phyloP scores from a whole-genome alignment of 192 early-diverging fungal genomes.

The Pilobolus umbonatus region DNA sequence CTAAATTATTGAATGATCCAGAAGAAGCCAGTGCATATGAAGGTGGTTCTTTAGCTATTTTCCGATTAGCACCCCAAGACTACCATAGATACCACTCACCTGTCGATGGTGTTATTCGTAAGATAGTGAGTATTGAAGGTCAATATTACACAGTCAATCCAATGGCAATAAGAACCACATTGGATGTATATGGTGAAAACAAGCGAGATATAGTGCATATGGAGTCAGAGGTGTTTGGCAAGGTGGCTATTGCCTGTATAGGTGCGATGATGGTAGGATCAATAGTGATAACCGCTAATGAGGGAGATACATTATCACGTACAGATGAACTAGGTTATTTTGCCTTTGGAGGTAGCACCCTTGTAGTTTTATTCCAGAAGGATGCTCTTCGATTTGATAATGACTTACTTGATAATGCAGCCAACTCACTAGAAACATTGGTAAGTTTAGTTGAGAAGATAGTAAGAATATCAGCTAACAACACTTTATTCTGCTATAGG shows the following conservation, averaged over 20 bases:
- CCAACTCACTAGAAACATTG: slow-evolving; percentile 64
- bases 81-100: slow-evolving; percentile 79
- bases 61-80: slow-evolving; percentile 79
- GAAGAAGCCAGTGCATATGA: slow-evolving; percentile 45
- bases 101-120: slow-evolving; percentile 57
- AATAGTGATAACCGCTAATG: slow-evolving; percentile 51
- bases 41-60: slow-evolving; percentile 64
- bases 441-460: too few relatives aligned
- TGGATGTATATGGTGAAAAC: slow-evolving; percentile 83
- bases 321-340: slow-evolving; percentile 82
- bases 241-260: slow-evolving; percentile 62
- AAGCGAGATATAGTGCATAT: slow-evolving; percentile 61
- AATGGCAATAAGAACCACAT: slow-evolving; percentile 66
- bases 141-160: slow-evolving; percentile 82
- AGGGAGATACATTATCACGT: slow-evolving; percentile 40
- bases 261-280: slow-evolving; percentile 88
- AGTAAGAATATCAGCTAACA: too few relatives aligned
- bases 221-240: slow-evolving; percentile 60
- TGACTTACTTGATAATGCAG: slow-evolving; percentile 63
- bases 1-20: slow-evolving; percentile 51
- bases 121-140: slow-evolving; percentile 50
- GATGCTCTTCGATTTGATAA: slow-evolving; percentile 58
- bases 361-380: slow-evolving; percentile 64
- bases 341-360: slow-evolving; percentile 77
- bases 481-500: too few relatives aligned